Evolutionary conservation across 2,329 filamentous ascomycete species (phyloP).

Genomic region (Diaporthe citrichinensis): DNA sequence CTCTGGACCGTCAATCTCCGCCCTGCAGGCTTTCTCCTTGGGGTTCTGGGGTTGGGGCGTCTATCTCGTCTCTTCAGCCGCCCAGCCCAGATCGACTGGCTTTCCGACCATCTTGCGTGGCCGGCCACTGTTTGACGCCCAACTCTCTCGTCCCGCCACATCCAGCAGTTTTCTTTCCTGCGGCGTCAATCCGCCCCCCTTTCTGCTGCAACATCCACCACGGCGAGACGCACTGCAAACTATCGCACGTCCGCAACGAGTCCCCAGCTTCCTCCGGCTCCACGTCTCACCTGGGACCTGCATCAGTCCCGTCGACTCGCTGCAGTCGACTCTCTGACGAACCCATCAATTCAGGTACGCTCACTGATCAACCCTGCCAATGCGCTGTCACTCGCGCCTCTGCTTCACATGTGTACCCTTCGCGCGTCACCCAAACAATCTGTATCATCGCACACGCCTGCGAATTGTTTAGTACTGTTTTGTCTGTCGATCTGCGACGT

Average conservation of each 20-base stretch:
- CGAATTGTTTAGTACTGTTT: neutral
- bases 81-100: slow-evolving; percentile 31
- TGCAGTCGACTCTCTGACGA: slow-evolving; percentile 23
- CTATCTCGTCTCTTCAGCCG: slow-evolving; percentile 41
- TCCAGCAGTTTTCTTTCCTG: slow-evolving; percentile 31
- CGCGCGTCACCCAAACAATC: slow-evolving; percentile 9
- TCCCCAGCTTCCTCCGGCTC: slow-evolving; percentile 26
- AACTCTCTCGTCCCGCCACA: slow-evolving; percentile 40
- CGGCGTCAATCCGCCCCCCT: slow-evolving; percentile 35
- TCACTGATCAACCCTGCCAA: slow-evolving; percentile 9
- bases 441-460: slow-evolving; percentile 16
- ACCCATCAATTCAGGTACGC: slow-evolving; percentile 38
- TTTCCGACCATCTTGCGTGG: slow-evolving; percentile 32
- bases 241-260: slow-evolving; percentile 36
- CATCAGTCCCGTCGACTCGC: slow-evolving; percentile 35
- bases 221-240: slow-evolving; percentile 36
- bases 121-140: slow-evolving; percentile 39
- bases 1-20: slow-evolving; percentile 26
- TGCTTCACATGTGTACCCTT: slow-evolving; percentile 18
- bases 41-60: slow-evolving; percentile 36
- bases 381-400: slow-evolving; percentile 37
- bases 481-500: slow-evolving; percentile 30
- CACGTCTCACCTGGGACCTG: slow-evolving; percentile 36
- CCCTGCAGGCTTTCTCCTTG: slow-evolving; percentile 21
- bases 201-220: slow-evolving; percentile 34